Evolutionary conservation across 2,329 filamentous ascomycete species (phyloP).

Genomic region (Emergomyces pasteurianus): DNA sequence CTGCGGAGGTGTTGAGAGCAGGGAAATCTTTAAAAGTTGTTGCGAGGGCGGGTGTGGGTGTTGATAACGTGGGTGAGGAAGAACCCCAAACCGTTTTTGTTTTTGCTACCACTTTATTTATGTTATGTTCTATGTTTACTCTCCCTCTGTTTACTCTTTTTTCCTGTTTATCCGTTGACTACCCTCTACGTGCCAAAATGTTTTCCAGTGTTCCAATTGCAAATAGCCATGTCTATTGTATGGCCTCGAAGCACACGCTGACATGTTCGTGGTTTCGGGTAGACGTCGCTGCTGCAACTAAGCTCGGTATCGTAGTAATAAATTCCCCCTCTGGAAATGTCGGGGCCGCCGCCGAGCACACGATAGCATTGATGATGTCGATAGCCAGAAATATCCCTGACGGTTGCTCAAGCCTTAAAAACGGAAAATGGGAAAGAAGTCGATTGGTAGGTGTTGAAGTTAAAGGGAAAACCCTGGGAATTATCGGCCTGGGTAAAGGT

Average conservation of each 20-base stretch:
- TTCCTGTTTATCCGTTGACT: background rate
- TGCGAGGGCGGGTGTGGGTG: constrained; percentile 67
- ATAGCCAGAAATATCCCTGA: constrained; percentile 62
- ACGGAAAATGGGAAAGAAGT: constrained; percentile 63
- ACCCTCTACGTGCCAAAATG: background rate
- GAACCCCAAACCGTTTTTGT: background rate
- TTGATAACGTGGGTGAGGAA: constrained; percentile 57
- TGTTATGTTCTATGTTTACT: background rate
- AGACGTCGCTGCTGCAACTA: constrained; percentile 59
- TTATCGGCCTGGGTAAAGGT: constrained; percentile 72
- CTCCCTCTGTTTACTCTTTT: background rate
- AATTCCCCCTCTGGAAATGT: constrained; percentile 74
- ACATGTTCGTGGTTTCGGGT: background rate
- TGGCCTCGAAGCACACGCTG: background rate
- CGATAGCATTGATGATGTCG: constrained; percentile 60
- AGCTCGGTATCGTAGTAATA: constrained; percentile 64
- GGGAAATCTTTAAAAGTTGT: constrained; percentile 63
- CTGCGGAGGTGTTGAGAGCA: constrained; percentile 51
- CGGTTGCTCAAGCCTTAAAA: constrained; percentile 56
- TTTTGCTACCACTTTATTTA: background rate
- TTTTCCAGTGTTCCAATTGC: background rate
- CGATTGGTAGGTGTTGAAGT: constrained; percentile 66
- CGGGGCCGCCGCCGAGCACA: constrained; percentile 67
- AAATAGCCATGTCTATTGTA: background rate
- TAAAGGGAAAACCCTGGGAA: constrained; percentile 62